Base-by-base conservation (phyloP, 805 yeast species). In the Maudiozyma barnettii region DNA sequence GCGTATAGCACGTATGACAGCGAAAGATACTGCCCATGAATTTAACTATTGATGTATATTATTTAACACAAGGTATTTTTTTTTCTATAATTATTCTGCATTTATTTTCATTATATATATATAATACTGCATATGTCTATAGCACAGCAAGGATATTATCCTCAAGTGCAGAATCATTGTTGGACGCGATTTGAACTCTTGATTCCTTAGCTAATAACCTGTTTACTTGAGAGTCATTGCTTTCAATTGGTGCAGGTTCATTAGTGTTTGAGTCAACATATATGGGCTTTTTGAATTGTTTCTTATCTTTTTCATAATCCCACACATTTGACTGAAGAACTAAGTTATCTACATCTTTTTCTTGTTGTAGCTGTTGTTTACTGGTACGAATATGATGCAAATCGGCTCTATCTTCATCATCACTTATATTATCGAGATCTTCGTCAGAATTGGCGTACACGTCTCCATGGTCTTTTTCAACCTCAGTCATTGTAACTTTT, bases 1-100 rank as follows among this genome's bases (percentile, higher is more conserved):
- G 57, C 72, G 87, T 51, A 68, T 81, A 74, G 96, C 96, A 9
- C 74, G 76, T 57, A 64, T 75, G 73, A 81, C 86, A 4, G 81
- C 80, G 9, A 78, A 74, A 54, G 70, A 82, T n/a, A 68, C 72
- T 39, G 76, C 76, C 46, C 78, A 77, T 52, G 96, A 88, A 68
- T 89, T 89, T 62, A 87, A 88, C 61, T 82, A 61, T 39, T 60
- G 43, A 37, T 6, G 18, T 37, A 3, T 8, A 37, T 26, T 26
- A 26, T 26, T 4, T 26, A 4, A 9, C 4, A 26, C 2, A 26
- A 33, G 19, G n/a, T 33, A 7, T 33, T n/a, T 4, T 33, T 37
- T 14, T 37, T 4, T 37, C 14, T 37, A 19, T 37, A 20, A 20
- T 20, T 21, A 37, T 9, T n/a, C n/a, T 37, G 19, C 14, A 10